Conservation (phyloP, 208 protist species). For the Kentomonas sorsogonicus region DNA sequence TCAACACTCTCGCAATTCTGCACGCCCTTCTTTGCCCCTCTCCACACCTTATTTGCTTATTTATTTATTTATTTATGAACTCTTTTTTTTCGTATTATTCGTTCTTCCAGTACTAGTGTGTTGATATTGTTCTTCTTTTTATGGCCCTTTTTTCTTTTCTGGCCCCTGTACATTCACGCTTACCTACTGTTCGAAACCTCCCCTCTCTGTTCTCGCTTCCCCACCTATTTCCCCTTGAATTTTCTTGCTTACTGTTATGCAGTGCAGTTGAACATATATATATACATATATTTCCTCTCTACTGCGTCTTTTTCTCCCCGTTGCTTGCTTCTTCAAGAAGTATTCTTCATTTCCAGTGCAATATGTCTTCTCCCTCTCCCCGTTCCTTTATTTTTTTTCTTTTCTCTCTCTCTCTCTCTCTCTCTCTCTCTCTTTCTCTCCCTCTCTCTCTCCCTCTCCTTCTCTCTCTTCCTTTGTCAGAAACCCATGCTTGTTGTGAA, state of each 20-base stretch:
- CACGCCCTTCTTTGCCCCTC: not conserved
- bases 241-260: no score
- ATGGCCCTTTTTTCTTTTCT: conserved; percentile 10
- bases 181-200: no score
- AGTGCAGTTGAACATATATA: conserved; percentile 15
- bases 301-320: no score
- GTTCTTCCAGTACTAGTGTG: conserved; percentile 1
- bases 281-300: no score
- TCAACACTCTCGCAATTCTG: not conserved
- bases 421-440: not conserved
- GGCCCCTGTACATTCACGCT: not conserved
- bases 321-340: no score
- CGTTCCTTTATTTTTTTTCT: conserved; percentile 18
- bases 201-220: no score
- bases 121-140: not conserved
- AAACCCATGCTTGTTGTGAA: no score
- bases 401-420: conserved; percentile 10
- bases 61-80: not conserved
- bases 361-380: not conserved
- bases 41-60: not conserved
- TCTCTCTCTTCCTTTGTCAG: no score
- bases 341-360: conserved; percentile 6
- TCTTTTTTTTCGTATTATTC: not conserved
- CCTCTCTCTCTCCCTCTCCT: conserved; percentile 1
- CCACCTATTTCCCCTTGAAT: no score